A percentile compares a stretch with the other conserved stretches of the same genome.
phyloP scores from a whole-genome alignment of 176 grass and related monocot species.

The Cenchrus fungigraminus region DNA sequence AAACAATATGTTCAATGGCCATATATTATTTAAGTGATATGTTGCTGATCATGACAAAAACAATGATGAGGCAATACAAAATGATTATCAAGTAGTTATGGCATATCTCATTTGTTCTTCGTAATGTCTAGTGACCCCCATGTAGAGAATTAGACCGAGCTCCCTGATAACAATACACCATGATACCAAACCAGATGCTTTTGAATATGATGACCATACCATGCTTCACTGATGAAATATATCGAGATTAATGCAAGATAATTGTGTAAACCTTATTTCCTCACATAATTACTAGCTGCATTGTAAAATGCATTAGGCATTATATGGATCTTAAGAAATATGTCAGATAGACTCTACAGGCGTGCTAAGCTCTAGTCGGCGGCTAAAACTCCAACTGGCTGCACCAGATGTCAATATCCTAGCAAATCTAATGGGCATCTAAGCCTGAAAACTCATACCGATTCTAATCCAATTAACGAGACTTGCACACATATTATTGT shows the following conservation, averaged over 20 bases:
- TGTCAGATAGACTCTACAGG: not conserved
- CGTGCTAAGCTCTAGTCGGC: not conserved
- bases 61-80: not conserved
- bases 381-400: not conserved
- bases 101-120: not conserved
- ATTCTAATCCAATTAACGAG: not conserved
- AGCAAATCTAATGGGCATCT: not conserved
- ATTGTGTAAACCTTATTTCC: not conserved
- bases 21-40: not conserved
- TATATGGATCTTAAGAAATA: not conserved
- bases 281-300: not conserved
- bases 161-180: not conserved
- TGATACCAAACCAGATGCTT: not conserved
- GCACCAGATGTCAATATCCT: too few species aligned
- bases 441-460: not conserved
- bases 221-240: not conserved
- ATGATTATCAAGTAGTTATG: not conserved
- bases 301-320: not conserved
- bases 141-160: not conserved
- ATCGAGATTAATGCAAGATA: conserved; percentile 12
- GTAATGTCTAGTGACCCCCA: not conserved
- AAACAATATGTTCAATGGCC: not conserved
- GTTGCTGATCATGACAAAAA: not conserved
- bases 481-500: not conserved
- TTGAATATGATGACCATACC: not conserved